A percentile compares a stretch with the other conserved stretches of the same genome.
phyloP scores from a whole-genome alignment of 1,284 basidiomycete genomes.

The Ceratobasidium sp. region DNA sequence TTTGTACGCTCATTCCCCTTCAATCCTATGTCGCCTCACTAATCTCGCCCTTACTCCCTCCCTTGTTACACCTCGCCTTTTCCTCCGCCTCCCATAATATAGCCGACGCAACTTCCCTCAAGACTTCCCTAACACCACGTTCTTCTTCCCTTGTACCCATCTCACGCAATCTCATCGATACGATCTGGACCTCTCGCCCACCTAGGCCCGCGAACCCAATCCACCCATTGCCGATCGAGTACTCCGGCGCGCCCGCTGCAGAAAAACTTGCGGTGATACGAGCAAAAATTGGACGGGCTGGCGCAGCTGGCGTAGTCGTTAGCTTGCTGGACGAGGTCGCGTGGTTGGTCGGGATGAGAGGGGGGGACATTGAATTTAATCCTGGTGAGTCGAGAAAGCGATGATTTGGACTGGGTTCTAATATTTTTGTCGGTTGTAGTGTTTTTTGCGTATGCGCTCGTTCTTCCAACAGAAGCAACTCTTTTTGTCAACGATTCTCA shows the following conservation, averaged over 20 bases:
- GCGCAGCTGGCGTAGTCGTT: slow-evolving; percentile 72
- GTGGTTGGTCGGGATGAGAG: slow-evolving; percentile 95
- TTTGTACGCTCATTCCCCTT: slow-evolving; percentile 60
- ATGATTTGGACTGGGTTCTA: neutral
- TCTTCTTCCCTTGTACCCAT: slow-evolving; percentile 75
- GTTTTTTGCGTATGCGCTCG: slow-evolving; percentile 92
- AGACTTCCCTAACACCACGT: slow-evolving; percentile 65
- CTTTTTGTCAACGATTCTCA: slow-evolving; percentile 83
- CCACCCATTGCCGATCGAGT: slow-evolving; percentile 78
- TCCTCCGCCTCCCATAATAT: slow-evolving; percentile 19
- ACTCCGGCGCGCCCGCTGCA: slow-evolving; percentile 72
- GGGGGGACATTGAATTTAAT: slow-evolving; percentile 93
- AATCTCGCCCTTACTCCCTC: no score
- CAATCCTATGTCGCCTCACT: slow-evolving; percentile 15
- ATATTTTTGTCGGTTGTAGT: slow-evolving; percentile 63
- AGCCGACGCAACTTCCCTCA: slow-evolving; percentile 74
- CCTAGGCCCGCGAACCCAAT: slow-evolving; percentile 77
- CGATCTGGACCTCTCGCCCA: slow-evolving; percentile 82
- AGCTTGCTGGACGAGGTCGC: slow-evolving; percentile 90
- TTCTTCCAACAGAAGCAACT: slow-evolving; percentile 74
- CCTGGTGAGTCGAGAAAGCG: slow-evolving; percentile 65
- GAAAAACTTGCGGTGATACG: slow-evolving; percentile 79
- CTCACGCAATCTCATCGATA: slow-evolving; percentile 77
- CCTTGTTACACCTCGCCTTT: no score
- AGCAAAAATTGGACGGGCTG: slow-evolving; percentile 73